These are phyloP conservation scores for Porodaedalea pini DNA, from an alignment of 1,284 basidiomycete species.

Conservation along the genomic window DNA sequence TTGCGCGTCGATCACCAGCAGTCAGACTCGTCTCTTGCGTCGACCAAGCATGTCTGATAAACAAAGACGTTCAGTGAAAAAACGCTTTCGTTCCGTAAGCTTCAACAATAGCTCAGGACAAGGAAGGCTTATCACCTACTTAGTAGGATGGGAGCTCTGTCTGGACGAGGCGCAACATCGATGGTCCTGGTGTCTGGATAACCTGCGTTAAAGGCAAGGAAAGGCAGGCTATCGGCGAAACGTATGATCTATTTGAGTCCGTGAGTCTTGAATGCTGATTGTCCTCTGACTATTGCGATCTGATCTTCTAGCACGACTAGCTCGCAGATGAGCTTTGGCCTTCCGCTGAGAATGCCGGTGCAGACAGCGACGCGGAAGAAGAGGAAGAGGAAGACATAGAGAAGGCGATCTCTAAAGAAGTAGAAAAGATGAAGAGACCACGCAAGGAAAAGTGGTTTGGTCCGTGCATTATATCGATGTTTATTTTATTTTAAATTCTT, in stretches of 20 bases:
- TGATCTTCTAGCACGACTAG: constrained; percentile 35
- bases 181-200: constrained; percentile 79
- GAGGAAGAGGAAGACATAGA: constrained; percentile 48
- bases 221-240: constrained; percentile 67
- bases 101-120: background rate
- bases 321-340: constrained; percentile 72
- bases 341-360: constrained; percentile 24
- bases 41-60: constrained; percentile 1
- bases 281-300: background rate
- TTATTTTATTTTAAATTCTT: constrained; percentile 14
- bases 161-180: constrained; percentile 38
- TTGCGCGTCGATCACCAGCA: constrained; percentile 15
- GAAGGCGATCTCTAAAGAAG: constrained; percentile 64
- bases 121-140: background rate
- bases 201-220: constrained; percentile 81
- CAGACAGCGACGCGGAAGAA: constrained; percentile 32
- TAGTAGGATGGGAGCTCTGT: constrained; percentile 20
- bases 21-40: background rate
- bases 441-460: constrained; percentile 61
- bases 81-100: constrained; percentile 18
- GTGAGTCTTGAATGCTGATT: constrained; percentile 40
- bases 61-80: background rate
- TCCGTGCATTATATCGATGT: constrained; percentile 32
- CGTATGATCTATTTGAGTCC: constrained; percentile 73
- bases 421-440: constrained; percentile 65